These are phyloP conservation scores for Aureobasidium sp. DNA, from an alignment of 2,329 filamentous ascomycete genomes.

Conservation along the genomic window DNA sequence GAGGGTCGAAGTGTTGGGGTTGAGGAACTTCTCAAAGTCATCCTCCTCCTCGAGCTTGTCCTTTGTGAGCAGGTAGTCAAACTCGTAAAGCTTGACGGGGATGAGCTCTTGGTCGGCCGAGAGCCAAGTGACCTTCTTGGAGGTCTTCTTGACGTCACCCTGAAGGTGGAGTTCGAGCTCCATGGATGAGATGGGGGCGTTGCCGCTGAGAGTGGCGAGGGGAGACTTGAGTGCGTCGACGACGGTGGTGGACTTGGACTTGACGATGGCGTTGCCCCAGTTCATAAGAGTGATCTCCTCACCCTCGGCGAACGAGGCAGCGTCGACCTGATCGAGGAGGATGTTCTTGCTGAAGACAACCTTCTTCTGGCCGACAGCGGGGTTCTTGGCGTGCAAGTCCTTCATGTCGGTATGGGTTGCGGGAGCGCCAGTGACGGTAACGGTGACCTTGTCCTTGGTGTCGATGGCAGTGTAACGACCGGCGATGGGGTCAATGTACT, in stretches of 20 bases:
- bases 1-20: conserved; percentile 65
- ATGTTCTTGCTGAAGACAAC: conserved; percentile 70
- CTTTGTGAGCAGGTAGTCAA: conserved; percentile 90
- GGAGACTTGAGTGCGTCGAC: conserved; percentile 31
- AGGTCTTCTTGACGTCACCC: conserved; percentile 89
- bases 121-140: conserved; percentile 96
- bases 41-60: conserved; percentile 85
- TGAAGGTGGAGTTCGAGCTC: conserved; percentile 83
- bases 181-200: conserved; percentile 54
- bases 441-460: conserved; percentile 62
- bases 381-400: conserved; percentile 85
- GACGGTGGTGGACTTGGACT: conserved; percentile 52
- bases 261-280: conserved; percentile 85
- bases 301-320: conserved; percentile 68
- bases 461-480: conserved; percentile 48
- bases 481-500: conserved; percentile 39
- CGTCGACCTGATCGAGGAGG: conserved; percentile 80
- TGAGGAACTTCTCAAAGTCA: conserved; percentile 63
- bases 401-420: conserved; percentile 60
- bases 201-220: conserved; percentile 40
- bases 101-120: conserved; percentile 70
- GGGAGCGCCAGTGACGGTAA: conserved; percentile 29
- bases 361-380: conserved; percentile 75
- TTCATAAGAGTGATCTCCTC: conserved; percentile 96
- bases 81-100: conserved; percentile 81